Base-by-base conservation (phyloP, 2,329 filamentous ascomycete genomes). In the Fusarium setosum region DNA sequence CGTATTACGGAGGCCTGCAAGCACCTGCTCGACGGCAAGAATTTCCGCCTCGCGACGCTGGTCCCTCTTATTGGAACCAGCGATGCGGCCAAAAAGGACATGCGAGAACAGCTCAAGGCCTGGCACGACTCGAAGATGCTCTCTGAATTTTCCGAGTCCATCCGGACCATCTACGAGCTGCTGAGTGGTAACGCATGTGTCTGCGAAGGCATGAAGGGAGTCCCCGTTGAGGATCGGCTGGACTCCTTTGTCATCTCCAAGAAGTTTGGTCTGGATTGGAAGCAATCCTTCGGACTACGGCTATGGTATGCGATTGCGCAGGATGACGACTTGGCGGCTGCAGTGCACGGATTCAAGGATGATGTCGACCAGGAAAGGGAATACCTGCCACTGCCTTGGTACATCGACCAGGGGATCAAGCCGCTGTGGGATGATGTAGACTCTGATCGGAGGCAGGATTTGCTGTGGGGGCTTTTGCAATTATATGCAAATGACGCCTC, bases 151-250 rank as follows among this genome's bases (percentile, higher is more conserved):
- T 89, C 88, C 15, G 90, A 96, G 67, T 84, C 93, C 2, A 88
- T 97, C 41, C 90, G 96, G 54, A 91, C 94, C 9, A 83, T 99
- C 31, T 99, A 97, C 75, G 93, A 97, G 76, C 85, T 99, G 24
- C 83, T 97, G 11, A 88, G 93, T 26, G 96, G 96, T 34, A 96
- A 97, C 67, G 90, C 93, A n/a, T 90, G 92, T 65, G 87, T 90
- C 24, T 94, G 92, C 59, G 88, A 94, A 68, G 96, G 95, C 11
- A 90, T 91, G 73, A 90, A 88, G 66, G 84, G 83, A 4, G 89
- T 87, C 7, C 87, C 92, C 1, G 80, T 90, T 9, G 96, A 98
- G 76, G 93, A 98, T 77, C 90, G 92, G 41, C 86, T 91, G 35
- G 86, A 90, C 13, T 90, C 90, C 0, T 97, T 99, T 74, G 85